Conservation (phyloP, 345 rosid genomes). For the Salix udensis region DNA sequence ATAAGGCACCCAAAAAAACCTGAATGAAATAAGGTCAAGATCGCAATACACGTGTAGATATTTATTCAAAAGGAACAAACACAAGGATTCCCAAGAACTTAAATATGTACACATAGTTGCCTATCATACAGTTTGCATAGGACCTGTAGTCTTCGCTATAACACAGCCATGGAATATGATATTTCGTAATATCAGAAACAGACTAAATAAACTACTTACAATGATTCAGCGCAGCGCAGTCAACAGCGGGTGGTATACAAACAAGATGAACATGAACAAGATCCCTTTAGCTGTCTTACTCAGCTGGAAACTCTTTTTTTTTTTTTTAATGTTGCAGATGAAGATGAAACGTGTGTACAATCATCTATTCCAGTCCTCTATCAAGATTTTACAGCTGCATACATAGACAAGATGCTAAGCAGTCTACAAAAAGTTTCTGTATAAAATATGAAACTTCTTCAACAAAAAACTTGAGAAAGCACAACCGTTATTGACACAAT, state of each 20-base stretch:
- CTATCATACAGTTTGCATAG: background rate
- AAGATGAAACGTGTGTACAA: conserved; percentile 3
- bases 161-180: background rate
- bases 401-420: conserved; percentile 4
- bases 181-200: background rate
- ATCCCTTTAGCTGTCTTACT: conserved; percentile 17
- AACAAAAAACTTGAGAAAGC: background rate
- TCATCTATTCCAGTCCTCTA: conserved; percentile 4
- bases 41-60: background rate
- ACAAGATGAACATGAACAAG: conserved; percentile 11
- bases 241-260: background rate
- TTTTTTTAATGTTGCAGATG: background rate
- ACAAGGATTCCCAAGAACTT: background rate
- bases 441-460: background rate
- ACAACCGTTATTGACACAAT: background rate
- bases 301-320: background rate
- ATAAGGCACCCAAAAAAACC: background rate
- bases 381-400: background rate
- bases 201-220: background rate
- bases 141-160: background rate
- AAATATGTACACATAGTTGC: background rate
- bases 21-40: background rate
- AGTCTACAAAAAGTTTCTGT: background rate
- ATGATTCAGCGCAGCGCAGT: background rate
- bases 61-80: background rate